phyloP scores from a whole-genome alignment of 768 basidiomycete species.

The Tricholoma sp. region DNA sequence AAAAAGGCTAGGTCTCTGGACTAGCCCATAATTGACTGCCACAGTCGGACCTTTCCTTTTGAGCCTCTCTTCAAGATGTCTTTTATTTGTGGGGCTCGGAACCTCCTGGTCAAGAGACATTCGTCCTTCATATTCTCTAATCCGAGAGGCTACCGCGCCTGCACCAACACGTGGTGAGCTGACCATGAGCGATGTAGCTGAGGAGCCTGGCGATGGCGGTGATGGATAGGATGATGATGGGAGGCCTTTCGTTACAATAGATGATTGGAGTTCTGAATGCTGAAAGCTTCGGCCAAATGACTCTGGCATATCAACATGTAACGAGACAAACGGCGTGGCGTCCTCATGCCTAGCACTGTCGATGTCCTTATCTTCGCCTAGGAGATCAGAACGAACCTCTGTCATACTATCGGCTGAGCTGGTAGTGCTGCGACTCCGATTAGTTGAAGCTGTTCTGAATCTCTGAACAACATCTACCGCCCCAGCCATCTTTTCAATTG shows the following conservation, averaged over 20 bases:
- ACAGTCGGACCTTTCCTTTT: constrained; percentile 23
- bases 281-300: not conserved
- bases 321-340: constrained; percentile 17
- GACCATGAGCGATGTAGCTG: constrained; percentile 10
- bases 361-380: constrained; percentile 4
- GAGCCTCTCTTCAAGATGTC: constrained; percentile 35
- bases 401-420: constrained; percentile 24
- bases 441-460: constrained; percentile 24
- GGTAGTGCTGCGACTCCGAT: constrained; percentile 19
- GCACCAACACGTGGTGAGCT: constrained; percentile 15
- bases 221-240: not conserved
- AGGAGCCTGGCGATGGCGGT: not conserved
- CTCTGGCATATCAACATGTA: constrained; percentile 28
- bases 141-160: constrained; percentile 41
- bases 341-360: constrained; percentile 10
- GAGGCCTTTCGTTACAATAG: not conserved
- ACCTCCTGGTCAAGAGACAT: constrained; percentile 43
- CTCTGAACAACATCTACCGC: constrained; percentile 68
- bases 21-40: constrained; percentile 60
- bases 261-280: not conserved
- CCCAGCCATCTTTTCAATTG: constrained; percentile 59
- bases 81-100: constrained; percentile 34
- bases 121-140: constrained; percentile 55
- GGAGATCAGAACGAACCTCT: constrained; percentile 13
- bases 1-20: constrained; percentile 57